A percentile compares a stretch with the other conserved stretches of the same genome.
These are phyloP conservation scores for Pichia sp. DNA, from an alignment of 1,139 yeast species.

Conservation along the genomic window DNA sequence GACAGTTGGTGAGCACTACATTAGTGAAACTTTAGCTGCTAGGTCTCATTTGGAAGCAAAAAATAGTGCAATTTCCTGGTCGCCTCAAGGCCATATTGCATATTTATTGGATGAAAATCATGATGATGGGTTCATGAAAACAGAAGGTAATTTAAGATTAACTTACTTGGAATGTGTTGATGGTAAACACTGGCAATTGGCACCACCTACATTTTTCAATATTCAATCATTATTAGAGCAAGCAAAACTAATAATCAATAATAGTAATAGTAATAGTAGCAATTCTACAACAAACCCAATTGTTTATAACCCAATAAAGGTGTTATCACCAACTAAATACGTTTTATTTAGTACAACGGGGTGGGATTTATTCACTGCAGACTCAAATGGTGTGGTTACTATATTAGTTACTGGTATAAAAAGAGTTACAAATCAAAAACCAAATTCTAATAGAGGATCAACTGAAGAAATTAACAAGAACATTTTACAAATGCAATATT, in stretches of 20 bases:
- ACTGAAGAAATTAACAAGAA: conserved; percentile 26
- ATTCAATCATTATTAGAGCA: conserved; percentile 2
- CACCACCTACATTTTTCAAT: conserved; percentile 37
- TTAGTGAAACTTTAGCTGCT: conserved; percentile 7
- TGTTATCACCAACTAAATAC: conserved; percentile 11
- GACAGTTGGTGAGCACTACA: neutral
- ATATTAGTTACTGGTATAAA: conserved; percentile 34
- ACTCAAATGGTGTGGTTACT: conserved; percentile 44
- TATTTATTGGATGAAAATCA: conserved; percentile 34
- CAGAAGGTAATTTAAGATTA: conserved; percentile 34
- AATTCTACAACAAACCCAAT: neutral
- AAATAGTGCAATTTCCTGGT: conserved; percentile 53
- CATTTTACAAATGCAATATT: conserved; percentile 23
- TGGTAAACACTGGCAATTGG: conserved; percentile 61
- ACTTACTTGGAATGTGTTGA: conserved; percentile 59
- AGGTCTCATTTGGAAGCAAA: conserved; percentile 2
- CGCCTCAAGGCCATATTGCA: conserved; percentile 68
- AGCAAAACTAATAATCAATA: neutral
- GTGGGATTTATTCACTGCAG: conserved; percentile 49
- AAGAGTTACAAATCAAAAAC: conserved; percentile 14
- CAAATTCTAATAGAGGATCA: conserved; percentile 1
- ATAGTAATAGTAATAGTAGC: neutral
- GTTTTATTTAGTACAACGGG: conserved; percentile 47
- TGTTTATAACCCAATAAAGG: neutral
- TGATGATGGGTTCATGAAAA: conserved; percentile 2